These are phyloP conservation scores for Amaranthus tricolor DNA, from an alignment of 179 eudicot species.

Conservation along the genomic window DNA sequence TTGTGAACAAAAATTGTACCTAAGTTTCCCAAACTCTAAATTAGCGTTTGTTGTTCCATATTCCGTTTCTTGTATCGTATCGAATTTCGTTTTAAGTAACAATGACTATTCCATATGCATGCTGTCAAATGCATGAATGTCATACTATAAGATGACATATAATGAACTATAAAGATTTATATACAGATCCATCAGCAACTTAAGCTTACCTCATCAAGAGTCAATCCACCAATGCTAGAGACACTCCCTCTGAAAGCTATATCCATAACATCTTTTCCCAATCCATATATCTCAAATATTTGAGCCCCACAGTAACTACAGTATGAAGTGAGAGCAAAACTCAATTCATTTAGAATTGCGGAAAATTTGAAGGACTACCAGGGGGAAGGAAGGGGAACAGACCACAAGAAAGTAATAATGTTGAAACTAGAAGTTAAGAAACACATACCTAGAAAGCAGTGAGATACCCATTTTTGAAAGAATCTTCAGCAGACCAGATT, in stretches of 20 bases:
- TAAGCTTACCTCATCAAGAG: constrained; percentile 84
- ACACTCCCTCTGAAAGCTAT: constrained; percentile 87
- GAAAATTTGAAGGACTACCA: neutral
- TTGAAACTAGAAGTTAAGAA: constrained; percentile 1
- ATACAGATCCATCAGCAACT: neutral
- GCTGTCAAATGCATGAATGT: too few relatives aligned
- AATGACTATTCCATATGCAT: neutral
- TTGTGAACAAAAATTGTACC: too few relatives aligned
- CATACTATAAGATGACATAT: constrained; percentile 2
- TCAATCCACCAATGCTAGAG: constrained; percentile 89
- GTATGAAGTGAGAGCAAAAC: constrained; percentile 21
- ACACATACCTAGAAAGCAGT: constrained; percentile 84
- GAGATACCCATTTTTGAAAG: constrained; percentile 99
- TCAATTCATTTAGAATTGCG: neutral
- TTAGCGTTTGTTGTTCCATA: too few relatives aligned
- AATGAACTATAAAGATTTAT: neutral
- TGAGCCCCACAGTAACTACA: constrained; percentile 98
- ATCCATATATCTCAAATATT: constrained; percentile 95
- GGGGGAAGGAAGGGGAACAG: constrained; percentile 5
- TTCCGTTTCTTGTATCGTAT: too few relatives aligned
- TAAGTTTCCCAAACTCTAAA: too few relatives aligned
- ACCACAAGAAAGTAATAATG: constrained; percentile 13
- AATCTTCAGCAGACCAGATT: constrained; percentile 83
- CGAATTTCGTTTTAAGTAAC: too few relatives aligned
- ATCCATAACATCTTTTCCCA: constrained; percentile 88